phyloP scores from a whole-genome alignment of 441 rosid genomes.

The Eutrema salsugineum region DNA sequence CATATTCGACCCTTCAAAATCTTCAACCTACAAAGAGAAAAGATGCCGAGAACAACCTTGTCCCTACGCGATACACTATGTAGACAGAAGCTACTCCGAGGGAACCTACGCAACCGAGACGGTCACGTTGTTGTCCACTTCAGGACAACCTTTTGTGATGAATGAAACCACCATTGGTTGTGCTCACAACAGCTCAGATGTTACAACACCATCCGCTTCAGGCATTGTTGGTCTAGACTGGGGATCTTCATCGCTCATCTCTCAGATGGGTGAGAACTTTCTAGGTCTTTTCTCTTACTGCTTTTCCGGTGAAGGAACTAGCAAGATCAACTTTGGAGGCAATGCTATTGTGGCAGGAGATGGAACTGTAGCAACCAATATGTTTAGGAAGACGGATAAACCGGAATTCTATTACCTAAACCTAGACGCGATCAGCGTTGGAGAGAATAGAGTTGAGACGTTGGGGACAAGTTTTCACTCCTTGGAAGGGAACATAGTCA shows the following conservation, averaged over 20 bases:
- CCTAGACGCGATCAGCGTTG: conserved; percentile 9
- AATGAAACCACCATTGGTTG: conserved; percentile 1
- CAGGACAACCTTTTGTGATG: conserved; percentile 21
- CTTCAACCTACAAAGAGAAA: conserved; percentile 14
- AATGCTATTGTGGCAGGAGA: conserved; percentile 11
- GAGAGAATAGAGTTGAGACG: conserved; percentile 6
- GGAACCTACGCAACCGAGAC: conserved; percentile 7
- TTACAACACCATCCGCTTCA: neutral
- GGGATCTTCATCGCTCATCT: neutral
- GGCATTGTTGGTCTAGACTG: conserved; percentile 15
- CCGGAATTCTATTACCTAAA: neutral
- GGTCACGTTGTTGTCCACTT: neutral
- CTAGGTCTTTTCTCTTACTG: conserved; percentile 17
- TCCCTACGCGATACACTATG: neutral
- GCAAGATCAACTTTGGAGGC: conserved; percentile 9
- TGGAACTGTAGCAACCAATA: neutral
- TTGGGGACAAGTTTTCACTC: conserved; percentile 15
- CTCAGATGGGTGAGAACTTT: neutral
- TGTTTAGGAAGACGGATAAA: neutral
- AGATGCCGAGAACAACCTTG: neutral
- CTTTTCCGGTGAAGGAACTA: neutral
- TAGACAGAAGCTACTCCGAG: neutral
- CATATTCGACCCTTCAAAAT: conserved; percentile 11
- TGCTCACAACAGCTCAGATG: neutral
- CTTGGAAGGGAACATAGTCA: neutral